phyloP scores from a whole-genome alignment of 2,329 filamentous ascomycete species.

The Graphilbum fragrans region DNA sequence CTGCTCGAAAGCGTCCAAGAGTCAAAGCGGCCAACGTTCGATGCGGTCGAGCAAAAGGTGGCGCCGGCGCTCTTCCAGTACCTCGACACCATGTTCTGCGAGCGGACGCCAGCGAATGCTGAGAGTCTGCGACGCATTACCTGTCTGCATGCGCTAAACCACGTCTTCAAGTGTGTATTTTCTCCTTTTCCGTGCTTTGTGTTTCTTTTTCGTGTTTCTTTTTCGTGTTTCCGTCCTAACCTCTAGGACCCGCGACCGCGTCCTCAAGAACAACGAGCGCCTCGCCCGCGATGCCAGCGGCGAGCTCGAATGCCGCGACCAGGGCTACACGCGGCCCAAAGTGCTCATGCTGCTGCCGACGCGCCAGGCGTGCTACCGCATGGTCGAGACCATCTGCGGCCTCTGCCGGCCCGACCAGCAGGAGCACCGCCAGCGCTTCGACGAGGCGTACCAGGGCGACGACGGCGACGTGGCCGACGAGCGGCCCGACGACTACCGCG shows the following conservation, averaged over 20 bases:
- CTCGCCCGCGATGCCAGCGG: slow-evolving; percentile 34
- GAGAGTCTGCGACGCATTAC: slow-evolving; percentile 56
- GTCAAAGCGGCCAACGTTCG: slow-evolving; percentile 44
- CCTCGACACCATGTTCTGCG: slow-evolving; percentile 65
- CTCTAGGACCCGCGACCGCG: slow-evolving; percentile 76
- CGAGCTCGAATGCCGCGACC: slow-evolving; percentile 70
- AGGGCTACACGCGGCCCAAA: slow-evolving; percentile 92
- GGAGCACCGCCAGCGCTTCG: slow-evolving; percentile 87
- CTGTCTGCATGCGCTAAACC: slow-evolving; percentile 79
- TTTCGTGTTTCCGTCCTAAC: neutral
- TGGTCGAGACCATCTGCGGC: slow-evolving; percentile 63
- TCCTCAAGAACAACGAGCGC: slow-evolving; percentile 77
- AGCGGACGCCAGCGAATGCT: slow-evolving; percentile 57
- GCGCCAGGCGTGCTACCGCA: slow-evolving; percentile 69
- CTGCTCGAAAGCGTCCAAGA: slow-evolving; percentile 39
- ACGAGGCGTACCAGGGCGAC: slow-evolving; percentile 65
- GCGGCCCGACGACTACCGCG: slow-evolving; percentile 75
- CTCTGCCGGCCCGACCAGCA: slow-evolving; percentile 78
- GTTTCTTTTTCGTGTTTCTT: slow-evolving; percentile 9
- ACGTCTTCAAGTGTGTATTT: slow-evolving; percentile 63
- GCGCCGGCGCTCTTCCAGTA: slow-evolving; percentile 70
- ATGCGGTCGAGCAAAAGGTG: slow-evolving; percentile 50
- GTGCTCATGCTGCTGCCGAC: slow-evolving; percentile 85
- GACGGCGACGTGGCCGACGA: slow-evolving; percentile 37
- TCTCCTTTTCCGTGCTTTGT: neutral